Percentiles rank a stretch among this genome's conserved stretches.
phyloP scores from a whole-genome alignment of 2,329 filamentous ascomycete species.

The Canariomyces notabilis region DNA sequence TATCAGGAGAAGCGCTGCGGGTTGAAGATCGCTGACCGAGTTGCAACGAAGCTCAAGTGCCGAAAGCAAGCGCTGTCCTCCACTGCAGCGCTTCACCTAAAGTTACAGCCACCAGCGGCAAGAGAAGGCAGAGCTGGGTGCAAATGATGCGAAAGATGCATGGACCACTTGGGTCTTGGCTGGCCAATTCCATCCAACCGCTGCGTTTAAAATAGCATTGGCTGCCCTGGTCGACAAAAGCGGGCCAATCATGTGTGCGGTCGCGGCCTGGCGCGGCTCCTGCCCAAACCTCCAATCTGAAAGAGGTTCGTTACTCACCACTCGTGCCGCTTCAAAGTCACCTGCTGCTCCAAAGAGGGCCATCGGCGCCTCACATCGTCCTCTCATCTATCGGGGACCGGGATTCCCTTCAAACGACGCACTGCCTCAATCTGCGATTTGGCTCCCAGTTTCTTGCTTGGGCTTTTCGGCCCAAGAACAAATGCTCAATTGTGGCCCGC shows the following conservation, averaged over 20 bases:
- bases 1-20: neutral
- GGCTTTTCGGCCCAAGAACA: neutral
- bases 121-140: neutral
- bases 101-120: conserved; percentile 1
- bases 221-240: neutral
- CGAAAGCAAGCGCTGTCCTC: conserved; percentile 6
- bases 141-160: neutral
- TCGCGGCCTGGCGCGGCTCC: conserved; percentile 8
- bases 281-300: conserved; percentile 14
- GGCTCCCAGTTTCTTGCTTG: neutral
- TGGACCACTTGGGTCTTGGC: too few relatives aligned
- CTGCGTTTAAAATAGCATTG: conserved; percentile 18
- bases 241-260: conserved; percentile 21
- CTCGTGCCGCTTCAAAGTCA: conserved; percentile 13
- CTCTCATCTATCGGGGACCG: conserved; percentile 19
- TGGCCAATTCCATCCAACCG: conserved; percentile 12
- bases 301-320: conserved; percentile 14
- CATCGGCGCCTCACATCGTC: conserved; percentile 23
- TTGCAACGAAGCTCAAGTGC: conserved; percentile 2
- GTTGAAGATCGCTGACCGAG: conserved; percentile 10
- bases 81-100: too few relatives aligned
- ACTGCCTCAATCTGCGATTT: conserved; percentile 18
- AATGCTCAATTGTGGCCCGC: neutral
- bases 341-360: conserved; percentile 5
- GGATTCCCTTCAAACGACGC: conserved; percentile 14